Evolutionary conservation across 1,284 basidiomycete genomes (phyloP), one percentile per base, ranked within the genome.

Genomic region (Clitocybe nebularis): DNA sequence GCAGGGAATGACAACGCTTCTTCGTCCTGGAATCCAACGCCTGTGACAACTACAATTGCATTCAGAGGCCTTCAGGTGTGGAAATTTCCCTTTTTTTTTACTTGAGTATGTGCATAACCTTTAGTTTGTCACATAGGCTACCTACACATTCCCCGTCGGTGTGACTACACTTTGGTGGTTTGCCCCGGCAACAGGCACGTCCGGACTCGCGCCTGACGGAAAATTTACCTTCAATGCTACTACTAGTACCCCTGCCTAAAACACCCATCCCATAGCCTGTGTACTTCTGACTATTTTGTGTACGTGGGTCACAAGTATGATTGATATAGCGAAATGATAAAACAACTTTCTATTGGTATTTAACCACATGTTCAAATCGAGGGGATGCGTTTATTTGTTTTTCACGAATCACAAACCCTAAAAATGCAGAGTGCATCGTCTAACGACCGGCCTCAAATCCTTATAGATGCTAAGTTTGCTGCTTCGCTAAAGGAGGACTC

Each of bases 81-180:
- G 45, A 22, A 44, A 13, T 17, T 28, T 33, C 10, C 34, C n/a
- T 29, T n/a, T 30, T 11, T 17, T 9, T 9, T 10, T 7, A 5
- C n/a, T 21, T 10, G 21, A 6, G 14, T 10, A 10, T 23, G 16
- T 8, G 23, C 19, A 6, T 25, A 10, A 29, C 4, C 33, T 28
- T 17, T 17, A 3, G 14, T 8, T 16, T 20, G 17, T 24, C 20
- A 20, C 10, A 41, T 20, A 81, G 77, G 81, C 78, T 2, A 72
- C 64, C 3, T 80, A 78, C 54, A 81, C 79, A 1, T 84, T 84
- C 68, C 80, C 81, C 0, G 80, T 83, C 4, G 81, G 81, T 13
- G 74, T 73, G 5, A 73, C 71, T 0, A 74, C 72, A 3, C 51
- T 74, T 8, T 73, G 70, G 71, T 74, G 67, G 63, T 68, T 61